Evolutionary conservation across 192 early-diverging fungal genomes (phyloP), one percentile per base, ranked within the genome.

Genomic region (Spizellomyces sp.): DNA sequence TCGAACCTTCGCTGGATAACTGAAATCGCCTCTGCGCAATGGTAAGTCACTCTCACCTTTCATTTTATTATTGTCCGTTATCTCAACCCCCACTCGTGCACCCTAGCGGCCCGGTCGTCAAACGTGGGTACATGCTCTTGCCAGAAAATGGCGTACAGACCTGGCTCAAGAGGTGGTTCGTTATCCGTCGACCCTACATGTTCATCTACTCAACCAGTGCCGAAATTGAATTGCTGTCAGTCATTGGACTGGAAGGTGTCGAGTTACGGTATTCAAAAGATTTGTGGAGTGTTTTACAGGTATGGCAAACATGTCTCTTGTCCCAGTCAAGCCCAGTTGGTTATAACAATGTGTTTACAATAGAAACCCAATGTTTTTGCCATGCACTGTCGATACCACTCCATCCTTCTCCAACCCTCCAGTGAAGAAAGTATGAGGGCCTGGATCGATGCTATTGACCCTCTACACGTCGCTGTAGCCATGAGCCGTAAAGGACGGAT

Each of bases 91-190:
- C 27, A 36, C 27, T 36, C 27, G 27, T 36, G 27, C 3, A 36
- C 27, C 27, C 3, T 36, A 54, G 50, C 17, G 71, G 48, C 43
- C 59, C 60, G 4, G 59, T 59, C 4, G 43, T 45, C 9, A 14
- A 45, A 36, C 36, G 15, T 57, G 79, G 76, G 47, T 68, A 14
- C 59, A 58, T 52, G 66, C 27, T 0, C 66, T 71, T 22, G 48
- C 66, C 42, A 36, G 69, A 57, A 70, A 66, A 52, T 21, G 48
- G 46, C 58, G 82, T 83, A 58, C 84, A 91, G 58, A 70, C 74
- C 15, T 96, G 95, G 95, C 77, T 83, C 1, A 86, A 87, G 55
- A 80, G 89, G 6, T 94, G 91, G 90, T 89, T 92, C 79, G 92
- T 94, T 45, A 78, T 92, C 62, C 79, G 89, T 50, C 83, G 88